Evolutionary conservation across 1,139 yeast species (phyloP), one percentile per base, ranked within the genome.

Genomic region (Suzukiozyma palmioleophila): DNA sequence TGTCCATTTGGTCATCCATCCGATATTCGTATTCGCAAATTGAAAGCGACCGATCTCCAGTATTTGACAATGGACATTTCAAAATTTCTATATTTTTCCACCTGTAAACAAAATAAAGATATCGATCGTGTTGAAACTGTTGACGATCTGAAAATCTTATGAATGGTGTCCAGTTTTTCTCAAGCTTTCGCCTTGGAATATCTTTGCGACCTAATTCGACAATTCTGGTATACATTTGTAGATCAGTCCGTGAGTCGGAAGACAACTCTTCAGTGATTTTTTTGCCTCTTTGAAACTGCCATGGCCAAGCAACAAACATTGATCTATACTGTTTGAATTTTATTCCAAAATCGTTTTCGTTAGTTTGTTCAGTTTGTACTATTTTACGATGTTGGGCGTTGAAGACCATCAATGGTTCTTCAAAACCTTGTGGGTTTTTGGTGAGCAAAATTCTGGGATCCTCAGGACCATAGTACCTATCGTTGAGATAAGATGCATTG

Each of bases 81-180:
- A 69, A 51, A 2, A 69, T 51, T 42, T 65, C 65, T 25, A 70
- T 51, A 32, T 59, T 52, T 15, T 65, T 54, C 73, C 73, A 69
- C 31, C 72, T 49, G 47, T 65, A 68, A 7, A 69, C 58, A 28
- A 68, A 56, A 43, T 62, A 52, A 16, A 70, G 40, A 29, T 46
- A 44, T 30, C 53, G 52, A 46, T 69, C 74, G 44, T 51, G 56
- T 3, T 53, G 51, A 36, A 46, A 39, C 14, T 39, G 39, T 8
- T 41, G 39, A 37, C 68, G 53, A 22, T 53, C 56, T 2, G 34
- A 35, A 16, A 50, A 49, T 43, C 63, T 60, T 12, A 65, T 43
- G 42, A 69, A 57, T 0, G 76, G 75, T 2, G 73, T 66, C 76
- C 76, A 70, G 46, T 70, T 70, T 48, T 70, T 70, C 44, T 69